phyloP scores from a whole-genome alignment of 1,284 basidiomycete genomes.

The Cystobasidium pallidum region DNA sequence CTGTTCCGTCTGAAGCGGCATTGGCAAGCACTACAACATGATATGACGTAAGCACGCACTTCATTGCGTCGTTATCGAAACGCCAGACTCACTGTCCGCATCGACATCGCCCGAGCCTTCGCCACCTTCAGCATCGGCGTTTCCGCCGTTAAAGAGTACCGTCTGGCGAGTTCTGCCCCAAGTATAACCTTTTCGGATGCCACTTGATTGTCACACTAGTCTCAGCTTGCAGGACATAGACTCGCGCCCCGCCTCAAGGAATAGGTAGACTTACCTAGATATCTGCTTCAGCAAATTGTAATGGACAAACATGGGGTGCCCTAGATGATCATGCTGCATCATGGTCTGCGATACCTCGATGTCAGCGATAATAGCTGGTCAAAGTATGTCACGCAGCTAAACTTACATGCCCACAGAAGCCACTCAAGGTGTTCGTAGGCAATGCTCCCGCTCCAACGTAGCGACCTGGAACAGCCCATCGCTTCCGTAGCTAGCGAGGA shows the following conservation, averaged over 20 bases:
- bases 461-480: slow-evolving; percentile 61
- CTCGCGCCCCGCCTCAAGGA: background rate
- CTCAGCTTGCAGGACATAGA: background rate
- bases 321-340: slow-evolving; percentile 59
- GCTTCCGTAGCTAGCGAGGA: slow-evolving; percentile 60
- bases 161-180: slow-evolving; percentile 42
- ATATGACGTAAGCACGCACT: background rate
- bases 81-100: slow-evolving; percentile 40
- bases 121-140: slow-evolving; percentile 32
- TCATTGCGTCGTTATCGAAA: no score
- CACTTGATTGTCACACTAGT: background rate
- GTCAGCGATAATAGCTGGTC: no score
- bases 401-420: slow-evolving; percentile 41
- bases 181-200: slow-evolving; percentile 26
- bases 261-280: slow-evolving; percentile 5
- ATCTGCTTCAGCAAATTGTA: slow-evolving; percentile 60
- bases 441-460: slow-evolving; percentile 59
- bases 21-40: slow-evolving; percentile 39
- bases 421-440: slow-evolving; percentile 53
- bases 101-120: slow-evolving; percentile 43
- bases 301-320: slow-evolving; percentile 60
- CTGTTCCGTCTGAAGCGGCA: slow-evolving; percentile 31
- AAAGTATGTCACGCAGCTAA: background rate
- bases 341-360: slow-evolving; percentile 54
- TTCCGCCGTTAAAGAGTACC: slow-evolving; percentile 32